phyloP scores from a whole-genome alignment of 352 stramenopile genomes.

The Halophytophthora polymorphica region DNA sequence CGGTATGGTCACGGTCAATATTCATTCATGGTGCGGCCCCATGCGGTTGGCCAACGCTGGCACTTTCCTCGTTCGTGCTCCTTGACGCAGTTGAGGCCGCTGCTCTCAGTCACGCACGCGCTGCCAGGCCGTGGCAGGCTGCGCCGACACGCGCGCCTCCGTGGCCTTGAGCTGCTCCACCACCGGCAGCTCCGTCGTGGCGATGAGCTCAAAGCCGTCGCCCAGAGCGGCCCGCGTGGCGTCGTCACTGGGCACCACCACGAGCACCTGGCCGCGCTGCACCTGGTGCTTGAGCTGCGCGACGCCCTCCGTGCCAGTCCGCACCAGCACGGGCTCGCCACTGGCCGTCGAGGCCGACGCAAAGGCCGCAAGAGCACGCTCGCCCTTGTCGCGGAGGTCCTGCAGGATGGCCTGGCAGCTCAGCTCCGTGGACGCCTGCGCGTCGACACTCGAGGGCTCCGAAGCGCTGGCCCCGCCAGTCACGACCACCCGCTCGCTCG shows the following conservation, averaged over 20 bases:
- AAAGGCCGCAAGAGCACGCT: constrained; percentile 57
- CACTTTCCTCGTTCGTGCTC: constrained; percentile 7
- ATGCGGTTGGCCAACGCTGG: neutral
- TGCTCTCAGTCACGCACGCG: constrained; percentile 24
- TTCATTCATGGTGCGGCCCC: neutral
- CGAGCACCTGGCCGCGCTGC: constrained; percentile 45
- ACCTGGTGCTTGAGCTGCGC: constrained; percentile 52
- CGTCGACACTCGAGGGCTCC: neutral
- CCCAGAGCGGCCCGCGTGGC: constrained; percentile 27
- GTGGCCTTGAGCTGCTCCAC: constrained; percentile 46
- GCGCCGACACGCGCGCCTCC: constrained; percentile 45
- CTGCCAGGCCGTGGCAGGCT: constrained; percentile 51
- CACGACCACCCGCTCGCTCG: constrained; percentile 42
- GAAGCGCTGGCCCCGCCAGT: neutral
- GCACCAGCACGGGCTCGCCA: constrained; percentile 24
- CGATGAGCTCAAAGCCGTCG: constrained; percentile 43
- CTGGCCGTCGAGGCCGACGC: constrained; percentile 26
- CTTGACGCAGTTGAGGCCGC: constrained; percentile 1
- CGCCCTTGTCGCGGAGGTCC: constrained; percentile 53
- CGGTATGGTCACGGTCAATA: neutral
- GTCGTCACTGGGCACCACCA: constrained; percentile 45
- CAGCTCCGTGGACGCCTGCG: constrained; percentile 2
- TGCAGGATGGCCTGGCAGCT: constrained; percentile 44
- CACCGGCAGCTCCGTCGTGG: constrained; percentile 43
- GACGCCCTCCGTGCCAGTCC: constrained; percentile 40